Evolutionary conservation across 768 basidiomycete genomes (phyloP), one percentile per base, ranked within the genome.

Genomic region (Strobilomyces confusus): DNA sequence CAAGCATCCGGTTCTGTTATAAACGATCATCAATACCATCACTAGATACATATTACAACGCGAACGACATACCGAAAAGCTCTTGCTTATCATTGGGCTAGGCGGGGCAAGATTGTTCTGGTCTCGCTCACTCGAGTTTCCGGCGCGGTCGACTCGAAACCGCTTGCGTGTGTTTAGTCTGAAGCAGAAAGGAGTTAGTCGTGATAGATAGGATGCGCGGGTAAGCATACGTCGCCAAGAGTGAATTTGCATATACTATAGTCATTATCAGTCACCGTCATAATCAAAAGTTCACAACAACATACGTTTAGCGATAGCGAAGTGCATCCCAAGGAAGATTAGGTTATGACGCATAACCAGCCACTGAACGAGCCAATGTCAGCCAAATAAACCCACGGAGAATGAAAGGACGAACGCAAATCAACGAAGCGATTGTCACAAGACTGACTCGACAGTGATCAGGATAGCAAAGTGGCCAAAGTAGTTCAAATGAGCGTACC

Each of bases 321-420:
- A 70, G 55, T 70, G 69, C 66, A 70, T 70, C 5, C 67, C 69
- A 4, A 70, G 58, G 64, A 72, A 70, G 50, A 70, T 69, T 55
- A 70, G 42, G 40, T 70, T 70, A 33, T 72, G 68, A 17, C 69
- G 70, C 70, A 70, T 70, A 22, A 58, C 15, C 15, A 70, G 44
- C 69, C 69, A 70, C 69, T 70, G 22, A 15, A 15, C 7, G 13
- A 4, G 54, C 5, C 9, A 20, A 36, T 14, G 19, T 57, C 20
- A 59, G 17, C 11, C 9, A 8, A n/a, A 11, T 2, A 2, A 15
- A 14, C 26, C 6, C 7, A 45, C 5, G 6, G 42, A 1, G 1
- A 44, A 25, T 0, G 2, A 14, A 34, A 11, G 41, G 23, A 65
- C 70, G 32, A 37, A 70, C 69, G 20, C 70, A 72, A 34, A 70